Evolutionary conservation across 805 yeast species (phyloP), one percentile per base, ranked within the genome.

Genomic region (Wickerhamiella parazyma): DNA sequence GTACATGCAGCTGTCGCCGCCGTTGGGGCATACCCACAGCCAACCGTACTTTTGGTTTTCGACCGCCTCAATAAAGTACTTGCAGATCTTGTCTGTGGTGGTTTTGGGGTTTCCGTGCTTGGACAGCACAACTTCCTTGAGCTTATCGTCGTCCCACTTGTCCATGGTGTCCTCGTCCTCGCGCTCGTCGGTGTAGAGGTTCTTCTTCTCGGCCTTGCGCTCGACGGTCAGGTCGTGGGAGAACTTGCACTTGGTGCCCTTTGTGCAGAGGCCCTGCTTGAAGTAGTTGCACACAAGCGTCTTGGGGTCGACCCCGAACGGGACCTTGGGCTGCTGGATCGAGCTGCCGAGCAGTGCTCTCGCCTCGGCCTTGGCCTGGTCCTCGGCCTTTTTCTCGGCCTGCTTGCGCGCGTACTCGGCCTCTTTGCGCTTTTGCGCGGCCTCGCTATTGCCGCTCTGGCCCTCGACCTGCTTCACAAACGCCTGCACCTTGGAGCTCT

Each of bases 21-120:
- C 87, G 54, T 84, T 84, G 21, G 98, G 98, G 68, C 98, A 91
- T 17, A 73, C 71, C 98, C 98, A 91, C 65, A 91, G 87, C 98
- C 98, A 91, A 58, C 98, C 98, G 60, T 91, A 91, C 60, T 89
- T 89, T 46, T 89, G 91, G 58, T 86, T 85, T 60, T 91, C 99
- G 46, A 91, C 96, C 0, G 98, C 97, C 48, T 86, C 95, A 51
- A 91, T 83, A 66, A 91, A 93, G 63, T 63, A 76, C 62, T 87
- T 91, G 73, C 99, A 91, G 39, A 91, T 83, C 52, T 74, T 91
- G 51, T 89, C 96, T 0, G 99, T 91, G 11, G 96, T 86, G 9
- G 95, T 85, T 31, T 40, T 40, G 44, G 80, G 86, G 61, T 91
- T 91, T 41, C 98, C 97, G 55, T 87, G 96, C 65, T 91, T 91